Conservation (phyloP, 1,284 basidiomycete genomes). For the Cronartium quercuum region DNA sequence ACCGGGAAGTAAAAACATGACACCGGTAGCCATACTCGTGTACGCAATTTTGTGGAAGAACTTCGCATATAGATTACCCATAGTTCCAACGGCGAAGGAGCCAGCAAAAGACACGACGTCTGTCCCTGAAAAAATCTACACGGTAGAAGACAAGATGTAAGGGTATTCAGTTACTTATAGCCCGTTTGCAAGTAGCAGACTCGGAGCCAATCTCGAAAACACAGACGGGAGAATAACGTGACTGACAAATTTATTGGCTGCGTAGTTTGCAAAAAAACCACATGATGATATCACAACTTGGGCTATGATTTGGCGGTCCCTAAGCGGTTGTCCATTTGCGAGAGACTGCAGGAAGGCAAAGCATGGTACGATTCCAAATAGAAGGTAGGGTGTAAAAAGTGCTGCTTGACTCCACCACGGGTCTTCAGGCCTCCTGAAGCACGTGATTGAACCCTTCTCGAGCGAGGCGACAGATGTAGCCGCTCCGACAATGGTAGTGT, state of each 20-base stretch:
- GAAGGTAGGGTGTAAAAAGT: constrained; percentile 64
- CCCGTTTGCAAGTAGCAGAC: neutral
- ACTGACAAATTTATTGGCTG: constrained; percentile 40
- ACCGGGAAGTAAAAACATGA: constrained; percentile 74
- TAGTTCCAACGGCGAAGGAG: constrained; percentile 48
- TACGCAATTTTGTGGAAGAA: constrained; percentile 79
- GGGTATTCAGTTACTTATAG: neutral
- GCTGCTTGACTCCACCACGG: constrained; percentile 67
- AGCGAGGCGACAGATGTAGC: constrained; percentile 24
- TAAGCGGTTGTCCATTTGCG: constrained; percentile 67
- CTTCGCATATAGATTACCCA: constrained; percentile 75
- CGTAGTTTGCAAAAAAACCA: constrained; percentile 58
- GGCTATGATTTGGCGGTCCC: constrained; percentile 63
- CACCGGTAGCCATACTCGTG: constrained; percentile 80
- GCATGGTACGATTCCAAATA: constrained; percentile 69
- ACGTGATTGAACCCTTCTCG: constrained; percentile 53
- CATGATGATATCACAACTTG: constrained; percentile 78
- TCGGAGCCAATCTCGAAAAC: neutral
- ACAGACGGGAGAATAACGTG: neutral
- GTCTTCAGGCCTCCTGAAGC: constrained; percentile 60
- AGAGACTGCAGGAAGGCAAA: constrained; percentile 69
- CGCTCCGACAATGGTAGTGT: constrained; percentile 52
- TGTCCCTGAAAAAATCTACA: neutral
- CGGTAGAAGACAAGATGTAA: neutral
- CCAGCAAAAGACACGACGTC: neutral